Percentiles rank a stretch among this genome's conserved stretches.
Conservation (phyloP, 2,329 filamentous ascomycete genomes). For the Trichoderma guizhouense region DNA sequence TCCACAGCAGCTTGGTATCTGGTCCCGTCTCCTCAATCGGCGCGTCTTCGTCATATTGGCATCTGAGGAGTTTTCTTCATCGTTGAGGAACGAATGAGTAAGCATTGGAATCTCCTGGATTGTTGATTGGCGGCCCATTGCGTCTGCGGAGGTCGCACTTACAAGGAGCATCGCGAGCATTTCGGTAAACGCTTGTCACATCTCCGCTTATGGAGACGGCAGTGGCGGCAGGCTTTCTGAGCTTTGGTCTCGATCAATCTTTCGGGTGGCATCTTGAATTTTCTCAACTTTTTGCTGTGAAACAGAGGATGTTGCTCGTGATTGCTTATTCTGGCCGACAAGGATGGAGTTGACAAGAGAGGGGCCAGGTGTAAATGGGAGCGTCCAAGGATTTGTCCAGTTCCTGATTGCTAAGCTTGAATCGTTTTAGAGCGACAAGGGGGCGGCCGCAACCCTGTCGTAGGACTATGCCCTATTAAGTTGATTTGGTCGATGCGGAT, state of each 20-base stretch:
- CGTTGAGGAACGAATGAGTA: background rate
- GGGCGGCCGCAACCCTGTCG: background rate
- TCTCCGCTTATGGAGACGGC: constrained; percentile 2
- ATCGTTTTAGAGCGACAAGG: background rate
- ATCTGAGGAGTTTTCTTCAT: background rate
- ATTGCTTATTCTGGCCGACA: background rate
- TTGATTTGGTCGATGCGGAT: background rate
- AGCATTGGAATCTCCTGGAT: background rate
- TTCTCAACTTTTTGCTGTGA: background rate
- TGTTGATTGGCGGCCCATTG: background rate
- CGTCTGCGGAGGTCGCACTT: background rate
- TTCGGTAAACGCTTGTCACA: constrained; percentile 5
- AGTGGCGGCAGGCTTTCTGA: background rate
- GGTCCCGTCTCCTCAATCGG: background rate
- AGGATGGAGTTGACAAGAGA: background rate
- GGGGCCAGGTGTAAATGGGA: background rate
- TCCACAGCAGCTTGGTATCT: background rate
- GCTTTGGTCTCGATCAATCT: background rate
- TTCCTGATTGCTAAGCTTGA: background rate
- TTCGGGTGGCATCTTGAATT: background rate
- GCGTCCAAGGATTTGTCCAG: background rate
- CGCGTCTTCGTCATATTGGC: background rate
- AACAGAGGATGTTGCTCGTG: background rate
- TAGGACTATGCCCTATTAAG: background rate
- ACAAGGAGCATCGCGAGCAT: constrained; percentile 9